phyloP scores from a whole-genome alignment of 2,329 filamentous ascomycete genomes.

The Sphaerulina populicola region DNA sequence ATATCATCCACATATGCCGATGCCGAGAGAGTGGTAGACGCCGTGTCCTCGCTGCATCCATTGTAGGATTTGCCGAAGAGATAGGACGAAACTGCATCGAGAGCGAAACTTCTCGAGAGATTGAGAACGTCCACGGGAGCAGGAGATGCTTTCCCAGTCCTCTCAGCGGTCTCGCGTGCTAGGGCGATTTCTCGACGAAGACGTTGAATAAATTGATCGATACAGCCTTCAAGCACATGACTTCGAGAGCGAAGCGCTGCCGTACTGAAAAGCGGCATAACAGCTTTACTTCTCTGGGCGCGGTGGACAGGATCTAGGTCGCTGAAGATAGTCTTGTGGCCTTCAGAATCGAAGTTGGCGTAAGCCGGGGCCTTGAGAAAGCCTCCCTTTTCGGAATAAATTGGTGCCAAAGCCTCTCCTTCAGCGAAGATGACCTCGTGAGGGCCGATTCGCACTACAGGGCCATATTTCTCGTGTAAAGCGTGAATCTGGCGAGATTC shows the following conservation, averaged over 20 bases:
- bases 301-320: constrained; percentile 37
- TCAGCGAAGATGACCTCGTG: constrained; percentile 51
- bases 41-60: constrained; percentile 35
- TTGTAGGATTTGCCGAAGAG: constrained; percentile 47
- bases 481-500: constrained; percentile 22
- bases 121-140: constrained; percentile 44
- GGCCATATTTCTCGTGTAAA: constrained; percentile 57
- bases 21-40: constrained; percentile 32
- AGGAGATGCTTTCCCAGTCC: constrained; percentile 21
- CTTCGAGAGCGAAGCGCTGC: constrained; percentile 38
- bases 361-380: constrained; percentile 48
- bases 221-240: constrained; percentile 35
- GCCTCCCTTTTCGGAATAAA: constrained; percentile 47
- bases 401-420: constrained; percentile 40
- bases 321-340: constrained; percentile 48
- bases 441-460: constrained; percentile 64
- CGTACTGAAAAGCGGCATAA: constrained; percentile 44
- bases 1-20: constrained; percentile 48
- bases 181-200: constrained; percentile 32
- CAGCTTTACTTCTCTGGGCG: constrained; percentile 43
- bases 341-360: constrained; percentile 51
- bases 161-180: constrained; percentile 15
- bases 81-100: constrained; percentile 49
- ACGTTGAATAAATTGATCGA: constrained; percentile 38
- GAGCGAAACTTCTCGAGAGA: constrained; percentile 42